phyloP scores from a whole-genome alignment of 2,329 filamentous ascomycete genomes.

The Venturia nashicola region DNA sequence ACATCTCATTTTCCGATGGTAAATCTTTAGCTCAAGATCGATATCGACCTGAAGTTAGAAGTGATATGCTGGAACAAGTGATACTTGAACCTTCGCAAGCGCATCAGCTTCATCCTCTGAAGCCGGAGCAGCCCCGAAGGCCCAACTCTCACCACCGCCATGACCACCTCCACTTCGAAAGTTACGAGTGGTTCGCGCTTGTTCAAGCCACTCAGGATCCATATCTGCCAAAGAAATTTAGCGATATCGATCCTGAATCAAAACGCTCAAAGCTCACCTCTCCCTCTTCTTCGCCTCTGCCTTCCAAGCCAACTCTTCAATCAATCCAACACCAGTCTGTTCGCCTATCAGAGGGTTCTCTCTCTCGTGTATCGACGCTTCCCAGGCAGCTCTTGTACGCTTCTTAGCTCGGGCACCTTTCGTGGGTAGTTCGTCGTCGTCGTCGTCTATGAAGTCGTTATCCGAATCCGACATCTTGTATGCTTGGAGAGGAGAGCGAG shows the following conservation, averaged over 20 bases:
- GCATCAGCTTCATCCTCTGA: background rate
- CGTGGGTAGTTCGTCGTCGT: slow-evolving; percentile 30
- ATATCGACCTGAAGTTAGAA: background rate
- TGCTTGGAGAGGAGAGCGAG: background rate
- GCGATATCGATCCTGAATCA: background rate
- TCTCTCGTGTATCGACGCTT: slow-evolving; percentile 7
- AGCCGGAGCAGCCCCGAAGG: background rate
- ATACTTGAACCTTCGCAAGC: background rate
- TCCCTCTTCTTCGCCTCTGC: slow-evolving; percentile 75
- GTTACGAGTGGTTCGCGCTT: background rate
- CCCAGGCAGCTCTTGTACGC: slow-evolving; percentile 17
- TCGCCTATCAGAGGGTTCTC: slow-evolving; percentile 44
- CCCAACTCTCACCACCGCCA: background rate
- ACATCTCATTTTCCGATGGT: background rate
- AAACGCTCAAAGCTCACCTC: slow-evolving; percentile 31
- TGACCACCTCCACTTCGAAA: background rate
- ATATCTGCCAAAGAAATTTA: background rate
- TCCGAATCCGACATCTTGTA: slow-evolving; percentile 59
- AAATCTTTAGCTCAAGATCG: background rate
- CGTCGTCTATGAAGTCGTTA: slow-evolving; percentile 56
- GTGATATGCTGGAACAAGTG: background rate
- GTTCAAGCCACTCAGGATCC: background rate
- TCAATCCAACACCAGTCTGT: slow-evolving; percentile 62
- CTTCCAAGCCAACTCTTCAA: slow-evolving; percentile 56
- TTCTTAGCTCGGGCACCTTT: slow-evolving; percentile 29